Conservation (phyloP, 2,329 filamentous ascomycete genomes). For the Fusarium buxicola region DNA sequence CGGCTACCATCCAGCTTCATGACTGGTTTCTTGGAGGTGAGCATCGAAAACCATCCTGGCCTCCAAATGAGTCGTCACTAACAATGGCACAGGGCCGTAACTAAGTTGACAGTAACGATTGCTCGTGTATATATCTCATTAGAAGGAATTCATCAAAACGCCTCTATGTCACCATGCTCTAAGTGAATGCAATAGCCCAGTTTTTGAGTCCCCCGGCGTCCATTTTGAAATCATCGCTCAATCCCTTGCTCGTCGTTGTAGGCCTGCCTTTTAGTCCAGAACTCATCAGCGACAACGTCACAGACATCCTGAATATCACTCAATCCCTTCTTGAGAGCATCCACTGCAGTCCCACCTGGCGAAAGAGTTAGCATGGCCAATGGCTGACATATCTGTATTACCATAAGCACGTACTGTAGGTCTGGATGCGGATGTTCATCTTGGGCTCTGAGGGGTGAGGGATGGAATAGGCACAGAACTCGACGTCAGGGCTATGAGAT, state of each 20-base stretch:
- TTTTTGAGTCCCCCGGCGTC: slow-evolving; percentile 14
- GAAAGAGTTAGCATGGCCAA: slow-evolving; percentile 19
- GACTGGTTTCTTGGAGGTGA: slow-evolving; percentile 92
- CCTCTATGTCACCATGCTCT: slow-evolving; percentile 46
- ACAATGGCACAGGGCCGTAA: slow-evolving; percentile 63
- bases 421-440: slow-evolving; percentile 98
- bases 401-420: slow-evolving; percentile 77
- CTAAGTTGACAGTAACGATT: slow-evolving; percentile 52
- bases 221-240: slow-evolving; percentile 42
- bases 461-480: slow-evolving; percentile 98
- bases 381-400: background rate
- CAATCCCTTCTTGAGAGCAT: slow-evolving; percentile 91
- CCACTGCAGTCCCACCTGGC: slow-evolving; percentile 80
- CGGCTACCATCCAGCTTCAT: slow-evolving; percentile 92
- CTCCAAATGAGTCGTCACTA: slow-evolving; percentile 16
- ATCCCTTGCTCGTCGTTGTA: slow-evolving; percentile 52
- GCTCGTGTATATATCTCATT: slow-evolving; percentile 53
- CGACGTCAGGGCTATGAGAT: slow-evolving; percentile 81
- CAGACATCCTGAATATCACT: slow-evolving; percentile 90
- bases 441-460: slow-evolving; percentile 95
- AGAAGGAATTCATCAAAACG: slow-evolving; percentile 50
- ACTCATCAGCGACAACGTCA: slow-evolving; percentile 93
- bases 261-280: slow-evolving; percentile 67
- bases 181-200: slow-evolving; percentile 37
- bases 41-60: slow-evolving; percentile 43